Conservation (phyloP, 805 yeast species). For the Wickerhamomyces rabaulensis region DNA sequence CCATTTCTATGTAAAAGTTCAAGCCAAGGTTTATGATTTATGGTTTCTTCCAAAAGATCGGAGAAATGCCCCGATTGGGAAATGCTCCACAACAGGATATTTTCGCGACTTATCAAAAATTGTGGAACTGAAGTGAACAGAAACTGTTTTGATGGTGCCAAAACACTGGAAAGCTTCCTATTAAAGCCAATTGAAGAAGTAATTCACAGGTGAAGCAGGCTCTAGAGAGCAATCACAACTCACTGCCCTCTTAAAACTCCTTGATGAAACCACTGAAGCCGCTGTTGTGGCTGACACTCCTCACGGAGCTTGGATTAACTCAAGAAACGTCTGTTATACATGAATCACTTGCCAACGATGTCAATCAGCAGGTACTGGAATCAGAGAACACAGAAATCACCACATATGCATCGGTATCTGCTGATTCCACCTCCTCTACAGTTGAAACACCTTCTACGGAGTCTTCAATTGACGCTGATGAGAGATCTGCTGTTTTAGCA, state of each 20-base stretch:
- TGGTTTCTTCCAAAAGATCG: too few relatives aligned
- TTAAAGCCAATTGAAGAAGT: background rate
- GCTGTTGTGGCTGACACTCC: background rate
- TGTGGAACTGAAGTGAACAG: too few relatives aligned
- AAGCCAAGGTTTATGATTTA: too few relatives aligned
- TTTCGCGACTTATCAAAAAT: background rate
- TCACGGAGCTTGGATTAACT: background rate
- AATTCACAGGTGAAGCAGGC: background rate
- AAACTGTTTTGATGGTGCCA: too few relatives aligned
- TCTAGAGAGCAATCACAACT: background rate
- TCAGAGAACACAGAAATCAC: background rate
- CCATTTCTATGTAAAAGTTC: too few relatives aligned
- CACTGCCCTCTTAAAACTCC: background rate
- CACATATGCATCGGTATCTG: too few relatives aligned
- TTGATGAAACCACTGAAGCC: background rate
- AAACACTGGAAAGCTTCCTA: too few relatives aligned
- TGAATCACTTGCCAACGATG: background rate
- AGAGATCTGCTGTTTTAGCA: background rate
- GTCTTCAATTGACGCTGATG: background rate
- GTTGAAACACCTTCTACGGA: too few relatives aligned
- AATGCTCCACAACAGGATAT: background rate
- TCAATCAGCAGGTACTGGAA: background rate
- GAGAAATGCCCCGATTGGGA: background rate
- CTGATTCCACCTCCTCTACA: too few relatives aligned
- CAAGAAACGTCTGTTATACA: too few relatives aligned